Evolutionary conservation across 116 monocot genomes (phyloP), one percentile per base, ranked within the genome.

Genomic region (Trichopus zeylanicus): DNA sequence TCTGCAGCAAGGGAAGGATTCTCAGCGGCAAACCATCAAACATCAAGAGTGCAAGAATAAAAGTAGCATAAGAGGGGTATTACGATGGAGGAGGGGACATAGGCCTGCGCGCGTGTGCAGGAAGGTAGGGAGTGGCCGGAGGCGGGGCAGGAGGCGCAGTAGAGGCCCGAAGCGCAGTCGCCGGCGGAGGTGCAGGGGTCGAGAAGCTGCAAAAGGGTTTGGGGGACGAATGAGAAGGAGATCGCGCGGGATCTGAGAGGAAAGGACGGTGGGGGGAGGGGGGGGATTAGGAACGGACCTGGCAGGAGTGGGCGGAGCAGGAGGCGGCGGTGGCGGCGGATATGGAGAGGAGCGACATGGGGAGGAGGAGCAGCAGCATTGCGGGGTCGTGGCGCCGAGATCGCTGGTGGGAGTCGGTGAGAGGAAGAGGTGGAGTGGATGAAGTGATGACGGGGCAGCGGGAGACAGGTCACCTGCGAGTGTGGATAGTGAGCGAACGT

Each of bases 111-210:
- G 13, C 90, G 66, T 53, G 61, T 78, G 77, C 91, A 97, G 51
- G 60, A 22, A 51, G 90, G 83, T 35, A 53, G 78, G 27, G 29
- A 49, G 47, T 67, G 72, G 58, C 84, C 86, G 27, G 70, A 24
- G 22, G 90, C 70, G 27, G 90, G 78, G 70, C 97, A 97, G 32
- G 57, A 67, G 47, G 91, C 90, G 56, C 97, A 97, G 75, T 81
- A 84, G 8, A 87, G 56, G 0, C 95, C 90, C 0, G 81, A 20
- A 10, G 66, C 78, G 74, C 95, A 95, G 70, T 83, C 87, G 25
- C 67, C 74, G 30, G 73, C 70, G 5, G 63, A 27, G 11, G 85
- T 77, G 59, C 93, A 93, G 19, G 89, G 66, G 27, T 78, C 78
- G 9, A 80, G 73, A n/a, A 86, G 59, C 93, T 89, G 64, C 59